A percentile compares a stretch with the other conserved stretches of the same genome.
Evolutionary conservation across 2,329 filamentous ascomycete species (phyloP).

Genomic region (Talaromyces sp.): DNA sequence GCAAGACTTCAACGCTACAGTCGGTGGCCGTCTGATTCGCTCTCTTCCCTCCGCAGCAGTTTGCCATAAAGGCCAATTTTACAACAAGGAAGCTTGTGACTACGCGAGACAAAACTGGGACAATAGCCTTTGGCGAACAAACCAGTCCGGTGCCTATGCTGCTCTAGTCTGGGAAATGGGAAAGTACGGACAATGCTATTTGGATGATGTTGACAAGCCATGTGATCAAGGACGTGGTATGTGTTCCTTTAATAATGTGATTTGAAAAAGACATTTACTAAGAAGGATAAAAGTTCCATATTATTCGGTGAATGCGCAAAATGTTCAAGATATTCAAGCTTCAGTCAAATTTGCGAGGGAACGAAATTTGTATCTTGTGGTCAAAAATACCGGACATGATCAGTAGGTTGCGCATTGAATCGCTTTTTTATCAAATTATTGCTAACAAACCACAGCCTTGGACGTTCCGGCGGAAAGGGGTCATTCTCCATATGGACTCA

Average conservation of each 20-base stretch:
- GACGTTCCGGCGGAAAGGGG: conserved; percentile 58
- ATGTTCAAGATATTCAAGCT: conserved; percentile 18
- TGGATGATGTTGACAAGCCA: neutral
- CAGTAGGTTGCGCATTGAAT: conserved; percentile 4
- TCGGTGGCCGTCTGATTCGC: neutral
- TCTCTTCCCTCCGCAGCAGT: neutral
- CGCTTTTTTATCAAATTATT: neutral
- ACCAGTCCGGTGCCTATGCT: neutral
- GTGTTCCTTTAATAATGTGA: conserved; percentile 31
- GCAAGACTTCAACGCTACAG: neutral
- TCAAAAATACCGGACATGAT: conserved; percentile 40
- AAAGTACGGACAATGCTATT: neutral
- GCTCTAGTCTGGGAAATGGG: neutral
- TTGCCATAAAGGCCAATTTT: neutral
- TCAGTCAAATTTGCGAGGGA: conserved; percentile 37
- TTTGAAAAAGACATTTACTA: conserved; percentile 7
- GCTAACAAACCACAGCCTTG: conserved; percentile 28
- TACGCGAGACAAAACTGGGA: neutral
- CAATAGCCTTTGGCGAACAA: neutral
- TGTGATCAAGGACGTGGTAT: conserved; percentile 35
- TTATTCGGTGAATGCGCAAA: conserved; percentile 30
- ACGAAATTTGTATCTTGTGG: conserved; percentile 48
- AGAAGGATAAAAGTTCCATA: conserved; percentile 24
- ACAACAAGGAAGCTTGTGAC: neutral
- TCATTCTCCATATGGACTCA: conserved; percentile 31